Evolutionary conservation across 2,329 filamentous ascomycete genomes (phyloP).

Genomic region (Exophiala lecanii-corni): DNA sequence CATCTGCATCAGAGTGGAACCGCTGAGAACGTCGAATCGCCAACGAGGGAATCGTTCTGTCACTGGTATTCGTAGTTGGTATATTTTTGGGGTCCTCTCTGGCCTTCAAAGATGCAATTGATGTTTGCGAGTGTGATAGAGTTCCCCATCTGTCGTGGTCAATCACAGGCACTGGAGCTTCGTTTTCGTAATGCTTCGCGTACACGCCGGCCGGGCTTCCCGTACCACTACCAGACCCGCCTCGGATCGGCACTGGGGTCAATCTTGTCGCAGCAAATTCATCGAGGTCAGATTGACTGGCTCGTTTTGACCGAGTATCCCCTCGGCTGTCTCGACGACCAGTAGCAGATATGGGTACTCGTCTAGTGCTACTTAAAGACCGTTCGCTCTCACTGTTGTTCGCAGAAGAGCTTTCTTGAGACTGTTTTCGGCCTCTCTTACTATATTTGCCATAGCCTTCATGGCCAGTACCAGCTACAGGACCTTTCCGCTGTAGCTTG

Average conservation of each 20-base stretch:
- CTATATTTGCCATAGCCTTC: slow-evolving; percentile 57
- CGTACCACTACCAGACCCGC: slow-evolving; percentile 34
- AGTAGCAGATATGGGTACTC: slow-evolving; percentile 35
- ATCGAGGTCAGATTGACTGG: slow-evolving; percentile 41
- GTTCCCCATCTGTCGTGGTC: slow-evolving; percentile 19
- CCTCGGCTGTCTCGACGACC: slow-evolving; percentile 39
- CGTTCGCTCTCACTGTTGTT: slow-evolving; percentile 36
- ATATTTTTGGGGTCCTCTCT: not conserved
- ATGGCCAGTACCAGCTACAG: slow-evolving; percentile 87
- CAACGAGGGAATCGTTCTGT: slow-evolving; percentile 11
- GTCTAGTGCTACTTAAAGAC: slow-evolving; percentile 34
- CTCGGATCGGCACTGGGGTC: slow-evolving; percentile 47
- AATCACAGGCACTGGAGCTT: not conserved
- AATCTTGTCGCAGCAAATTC: slow-evolving; percentile 45
- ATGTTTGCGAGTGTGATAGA: slow-evolving; percentile 24
- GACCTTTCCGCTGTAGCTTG: slow-evolving; percentile 70
- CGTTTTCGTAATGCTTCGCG: not conserved
- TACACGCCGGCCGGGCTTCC: slow-evolving; percentile 24
- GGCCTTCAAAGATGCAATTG: slow-evolving; percentile 18
- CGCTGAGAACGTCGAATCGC: slow-evolving; percentile 25
- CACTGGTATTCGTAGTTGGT: not conserved
- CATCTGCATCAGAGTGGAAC: slow-evolving; percentile 17
- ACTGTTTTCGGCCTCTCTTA: slow-evolving; percentile 41
- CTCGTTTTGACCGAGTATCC: slow-evolving; percentile 28
- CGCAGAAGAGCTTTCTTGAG: slow-evolving; percentile 32